Evolutionary conservation across 306 rosid genomes (phyloP).

Genomic region (Pachyrhizus erosus): DNA sequence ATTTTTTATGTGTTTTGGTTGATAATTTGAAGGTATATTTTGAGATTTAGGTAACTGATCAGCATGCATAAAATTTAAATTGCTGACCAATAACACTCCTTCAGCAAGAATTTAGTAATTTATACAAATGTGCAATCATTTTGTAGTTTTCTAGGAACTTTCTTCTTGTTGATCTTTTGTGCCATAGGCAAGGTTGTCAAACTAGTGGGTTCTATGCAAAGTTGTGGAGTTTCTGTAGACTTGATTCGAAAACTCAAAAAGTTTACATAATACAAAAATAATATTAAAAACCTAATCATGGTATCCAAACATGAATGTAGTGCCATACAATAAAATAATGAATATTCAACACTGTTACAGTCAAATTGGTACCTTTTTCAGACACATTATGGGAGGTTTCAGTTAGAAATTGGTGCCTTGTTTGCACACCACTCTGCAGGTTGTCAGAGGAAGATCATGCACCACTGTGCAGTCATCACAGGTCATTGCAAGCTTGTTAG

Average conservation of each 20-base stretch:
- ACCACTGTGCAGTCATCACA: neutral
- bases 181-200: conserved; percentile 7
- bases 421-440: neutral
- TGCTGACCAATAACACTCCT: conserved; percentile 2
- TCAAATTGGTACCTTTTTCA: neutral
- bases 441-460: neutral
- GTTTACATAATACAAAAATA: neutral
- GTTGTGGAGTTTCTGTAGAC: neutral
- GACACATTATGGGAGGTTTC: neutral
- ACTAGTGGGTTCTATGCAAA: neutral
- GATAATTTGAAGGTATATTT: conserved; percentile 21
- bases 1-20: neutral
- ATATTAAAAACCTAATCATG: neutral
- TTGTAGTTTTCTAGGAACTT: conserved; percentile 3
- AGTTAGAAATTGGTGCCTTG: neutral
- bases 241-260: neutral
- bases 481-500: neutral
- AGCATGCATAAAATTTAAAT: conserved; percentile 18
- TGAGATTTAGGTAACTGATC: conserved; percentile 16
- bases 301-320: neutral
- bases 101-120: conserved; percentile 17
- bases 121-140: conserved; percentile 12
- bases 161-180: neutral
- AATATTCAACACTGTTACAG: neutral
- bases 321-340: neutral